A percentile compares a stretch with the other conserved stretches of the same genome.
phyloP scores from a whole-genome alignment of 2,329 filamentous ascomycete species.

The Phyllosticta capitalensis region DNA sequence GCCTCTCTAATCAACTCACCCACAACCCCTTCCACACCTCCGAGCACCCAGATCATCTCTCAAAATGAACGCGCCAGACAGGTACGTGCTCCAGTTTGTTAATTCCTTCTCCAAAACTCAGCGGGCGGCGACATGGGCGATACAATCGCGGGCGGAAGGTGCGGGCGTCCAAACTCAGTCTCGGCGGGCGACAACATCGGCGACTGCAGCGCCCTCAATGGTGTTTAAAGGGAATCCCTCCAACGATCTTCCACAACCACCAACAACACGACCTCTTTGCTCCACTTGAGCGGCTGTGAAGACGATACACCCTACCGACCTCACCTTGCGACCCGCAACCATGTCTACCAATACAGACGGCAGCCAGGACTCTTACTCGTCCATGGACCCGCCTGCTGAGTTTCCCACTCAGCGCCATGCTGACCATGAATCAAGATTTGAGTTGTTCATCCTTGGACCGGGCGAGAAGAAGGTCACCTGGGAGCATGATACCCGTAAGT shows the following conservation, averaged over 20 bases:
- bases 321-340: too few relatives aligned
- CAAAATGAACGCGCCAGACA: conserved; percentile 30
- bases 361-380: too few relatives aligned
- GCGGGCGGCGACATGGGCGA: conserved; percentile 11
- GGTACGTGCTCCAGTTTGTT: conserved; percentile 18
- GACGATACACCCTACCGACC: too few relatives aligned
- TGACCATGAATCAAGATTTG: conserved; percentile 54
- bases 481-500: conserved; percentile 78
- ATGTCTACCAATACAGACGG: too few relatives aligned
- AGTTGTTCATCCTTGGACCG: conserved; percentile 78
- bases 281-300: too few relatives aligned
- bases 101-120: conserved; percentile 10
- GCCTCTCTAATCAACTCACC: too few relatives aligned
- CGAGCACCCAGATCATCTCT: too few relatives aligned
- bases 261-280: too few relatives aligned
- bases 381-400: not conserved
- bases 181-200: not conserved
- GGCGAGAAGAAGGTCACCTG: conserved; percentile 92
- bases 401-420: not conserved
- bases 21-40: too few relatives aligned
- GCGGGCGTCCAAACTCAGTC: not conserved
- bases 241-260: too few relatives aligned
- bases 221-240: too few relatives aligned
- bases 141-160: conserved; percentile 9
- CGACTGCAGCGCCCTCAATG: too few relatives aligned